phyloP scores from a whole-genome alignment of 805 yeast genomes.

The Jamesozyma piceae region DNA sequence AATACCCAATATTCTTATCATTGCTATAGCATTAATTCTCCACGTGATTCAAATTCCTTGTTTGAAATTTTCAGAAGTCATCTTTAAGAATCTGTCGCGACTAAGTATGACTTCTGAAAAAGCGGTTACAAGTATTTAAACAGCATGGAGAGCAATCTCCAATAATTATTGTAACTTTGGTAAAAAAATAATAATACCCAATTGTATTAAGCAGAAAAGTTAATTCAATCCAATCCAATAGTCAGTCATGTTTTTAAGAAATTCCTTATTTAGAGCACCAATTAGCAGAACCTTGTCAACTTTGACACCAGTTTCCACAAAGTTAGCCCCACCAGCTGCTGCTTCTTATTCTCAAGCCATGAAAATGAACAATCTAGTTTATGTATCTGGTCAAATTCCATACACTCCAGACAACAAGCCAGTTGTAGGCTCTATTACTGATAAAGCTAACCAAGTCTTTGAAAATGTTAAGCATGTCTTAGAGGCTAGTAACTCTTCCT shows the following conservation, averaged over 20 bases:
- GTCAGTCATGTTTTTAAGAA: slow-evolving; percentile 12
- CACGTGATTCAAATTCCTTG: too few species aligned
- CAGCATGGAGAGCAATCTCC: too few species aligned
- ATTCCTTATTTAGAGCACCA: slow-evolving; percentile 13
- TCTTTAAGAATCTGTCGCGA: too few species aligned
- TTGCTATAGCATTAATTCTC: too few species aligned
- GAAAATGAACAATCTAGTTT: slow-evolving; percentile 76
- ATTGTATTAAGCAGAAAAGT: too few species aligned
- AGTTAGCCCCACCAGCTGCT: slow-evolving; percentile 88
- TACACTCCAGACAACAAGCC: slow-evolving; percentile 71
- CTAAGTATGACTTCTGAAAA: too few species aligned
- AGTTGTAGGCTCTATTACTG: slow-evolving; percentile 64
- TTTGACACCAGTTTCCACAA: slow-evolving; percentile 47
- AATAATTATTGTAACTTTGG: too few species aligned
- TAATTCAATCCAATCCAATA: not conserved
- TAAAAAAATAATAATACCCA: too few species aligned
- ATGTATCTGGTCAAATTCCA: slow-evolving; percentile 92
- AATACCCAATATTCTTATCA: too few species aligned
- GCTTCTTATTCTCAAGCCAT: slow-evolving; percentile 94
- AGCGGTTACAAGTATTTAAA: too few species aligned
- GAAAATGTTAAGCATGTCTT: slow-evolving; percentile 60
- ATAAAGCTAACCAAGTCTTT: slow-evolving; percentile 64
- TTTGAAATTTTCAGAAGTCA: too few species aligned
- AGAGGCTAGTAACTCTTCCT: slow-evolving; percentile 73
- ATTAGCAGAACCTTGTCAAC: slow-evolving; percentile 10